Percentiles rank a stretch among this genome's conserved stretches.
Evolutionary conservation across 169 alveolate species (phyloP).

Genomic region (Eimeria zaria): DNA sequence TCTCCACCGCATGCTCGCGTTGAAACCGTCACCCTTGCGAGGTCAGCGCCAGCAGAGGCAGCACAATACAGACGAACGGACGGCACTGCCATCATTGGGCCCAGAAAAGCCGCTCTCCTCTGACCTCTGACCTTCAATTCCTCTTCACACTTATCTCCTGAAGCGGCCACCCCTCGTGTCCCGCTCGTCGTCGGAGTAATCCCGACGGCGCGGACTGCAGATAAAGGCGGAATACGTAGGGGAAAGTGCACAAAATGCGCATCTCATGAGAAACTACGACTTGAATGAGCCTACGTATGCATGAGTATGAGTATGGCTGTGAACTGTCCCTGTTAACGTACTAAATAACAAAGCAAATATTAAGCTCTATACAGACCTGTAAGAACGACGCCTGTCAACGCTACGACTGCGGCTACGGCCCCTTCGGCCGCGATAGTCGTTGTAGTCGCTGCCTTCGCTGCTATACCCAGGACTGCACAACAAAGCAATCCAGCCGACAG

Average conservation of each 20-base stretch:
- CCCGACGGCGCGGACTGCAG: constrained; percentile 70
- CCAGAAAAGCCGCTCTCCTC: neutral
- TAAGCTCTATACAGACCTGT: constrained; percentile 14
- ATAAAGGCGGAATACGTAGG: neutral
- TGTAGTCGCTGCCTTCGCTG: constrained; percentile 76
- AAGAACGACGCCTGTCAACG: constrained; percentile 38
- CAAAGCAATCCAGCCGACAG: neutral
- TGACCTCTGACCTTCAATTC: neutral
- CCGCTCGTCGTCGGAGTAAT: constrained; percentile 66
- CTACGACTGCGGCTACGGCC: constrained; percentile 78
- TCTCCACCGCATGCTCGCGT: neutral
- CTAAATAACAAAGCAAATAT: neutral
- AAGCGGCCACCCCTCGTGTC: constrained; percentile 43
- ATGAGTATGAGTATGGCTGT: too few relatives aligned
- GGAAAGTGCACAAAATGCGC: neutral
- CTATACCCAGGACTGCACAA: constrained; percentile 67
- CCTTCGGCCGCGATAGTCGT: constrained; percentile 64
- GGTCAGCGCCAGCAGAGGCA: neutral
- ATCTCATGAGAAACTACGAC: neutral
- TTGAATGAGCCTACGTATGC: too few relatives aligned
- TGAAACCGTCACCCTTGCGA: neutral
- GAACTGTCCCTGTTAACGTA: neutral
- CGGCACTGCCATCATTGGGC: neutral
- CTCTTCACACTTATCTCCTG: neutral
- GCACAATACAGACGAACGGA: neutral